Conservation (phyloP, 805 yeast species). For the Suhomyces kilbournensis region DNA sequence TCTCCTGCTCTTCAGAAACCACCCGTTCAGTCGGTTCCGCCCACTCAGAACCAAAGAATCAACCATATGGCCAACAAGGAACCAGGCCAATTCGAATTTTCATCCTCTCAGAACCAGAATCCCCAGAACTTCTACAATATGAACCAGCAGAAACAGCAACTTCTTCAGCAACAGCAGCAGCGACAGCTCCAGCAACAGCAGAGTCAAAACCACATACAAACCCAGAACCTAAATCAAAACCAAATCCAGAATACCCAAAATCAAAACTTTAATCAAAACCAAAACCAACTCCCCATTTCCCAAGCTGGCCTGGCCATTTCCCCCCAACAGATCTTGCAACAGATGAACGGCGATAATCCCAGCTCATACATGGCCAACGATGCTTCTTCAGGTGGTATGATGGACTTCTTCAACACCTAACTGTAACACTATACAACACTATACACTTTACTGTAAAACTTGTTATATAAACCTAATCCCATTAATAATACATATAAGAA, state of each 20-base stretch:
- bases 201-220: neutral
- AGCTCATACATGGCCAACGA: neutral
- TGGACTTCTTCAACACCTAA: slow-evolving; percentile 26
- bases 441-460: neutral
- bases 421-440: slow-evolving; percentile 5
- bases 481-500: neutral
- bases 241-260: slow-evolving; percentile 5
- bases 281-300: neutral
- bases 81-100: slow-evolving; percentile 3
- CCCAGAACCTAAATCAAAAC: neutral
- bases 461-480: neutral
- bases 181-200: slow-evolving; percentile 10
- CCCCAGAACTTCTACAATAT: neutral
- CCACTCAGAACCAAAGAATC: slow-evolving; percentile 9
- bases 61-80: slow-evolving; percentile 7
- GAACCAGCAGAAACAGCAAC: slow-evolving; percentile 20
- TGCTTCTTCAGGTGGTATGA: slow-evolving; percentile 10
- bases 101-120: neutral
- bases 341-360: slow-evolving; percentile 18
- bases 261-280: slow-evolving; percentile 2
- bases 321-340: slow-evolving; percentile 40
- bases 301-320: slow-evolving; percentile 23
- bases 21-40: slow-evolving; percentile 6
- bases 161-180: slow-evolving; percentile 11
- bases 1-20: slow-evolving; percentile 5